Conservation (phyloP, 139 green algal species). For the Spirogloea muscicola region DNA sequence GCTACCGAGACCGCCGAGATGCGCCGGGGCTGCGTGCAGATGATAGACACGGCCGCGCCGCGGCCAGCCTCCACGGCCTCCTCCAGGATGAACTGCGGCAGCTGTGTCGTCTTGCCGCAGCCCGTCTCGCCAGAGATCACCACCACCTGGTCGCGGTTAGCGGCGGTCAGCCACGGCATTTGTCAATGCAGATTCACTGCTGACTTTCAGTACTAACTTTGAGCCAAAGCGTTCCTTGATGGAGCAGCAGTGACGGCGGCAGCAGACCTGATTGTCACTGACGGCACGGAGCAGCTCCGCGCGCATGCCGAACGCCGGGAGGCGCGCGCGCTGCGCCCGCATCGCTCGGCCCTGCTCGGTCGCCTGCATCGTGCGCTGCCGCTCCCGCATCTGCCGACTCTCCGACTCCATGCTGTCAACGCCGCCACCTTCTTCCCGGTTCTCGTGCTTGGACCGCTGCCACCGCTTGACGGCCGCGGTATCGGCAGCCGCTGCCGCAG, state of each 20-base stretch:
- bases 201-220: not conserved
- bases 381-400: too few species aligned
- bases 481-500: too few species aligned
- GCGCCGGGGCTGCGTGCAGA: conserved; percentile 55
- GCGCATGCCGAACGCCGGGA: conserved; percentile 23
- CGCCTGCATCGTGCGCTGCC: too few species aligned
- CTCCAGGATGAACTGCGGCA: conserved; percentile 54
- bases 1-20: conserved; percentile 54
- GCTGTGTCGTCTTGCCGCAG: conserved; percentile 59
- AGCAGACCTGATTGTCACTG: conserved; percentile 17
- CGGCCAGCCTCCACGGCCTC: conserved; percentile 22
- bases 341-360: not conserved
- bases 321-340: not conserved
- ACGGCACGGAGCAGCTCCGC: conserved; percentile 40
- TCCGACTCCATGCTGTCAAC: too few species aligned
- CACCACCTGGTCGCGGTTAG: conserved; percentile 37
- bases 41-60: conserved; percentile 34
- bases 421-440: too few species aligned
- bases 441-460: too few species aligned
- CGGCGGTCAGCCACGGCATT: not conserved
- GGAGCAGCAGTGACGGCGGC: too few species aligned
- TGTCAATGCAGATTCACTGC: not conserved
- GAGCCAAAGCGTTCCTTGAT: not conserved
- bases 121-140: conserved; percentile 66
- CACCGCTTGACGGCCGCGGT: too few species aligned